Evolutionary conservation across 1,284 basidiomycete genomes (phyloP), one percentile per base, ranked within the genome.

Genomic region (Austropuccinia psidii): DNA sequence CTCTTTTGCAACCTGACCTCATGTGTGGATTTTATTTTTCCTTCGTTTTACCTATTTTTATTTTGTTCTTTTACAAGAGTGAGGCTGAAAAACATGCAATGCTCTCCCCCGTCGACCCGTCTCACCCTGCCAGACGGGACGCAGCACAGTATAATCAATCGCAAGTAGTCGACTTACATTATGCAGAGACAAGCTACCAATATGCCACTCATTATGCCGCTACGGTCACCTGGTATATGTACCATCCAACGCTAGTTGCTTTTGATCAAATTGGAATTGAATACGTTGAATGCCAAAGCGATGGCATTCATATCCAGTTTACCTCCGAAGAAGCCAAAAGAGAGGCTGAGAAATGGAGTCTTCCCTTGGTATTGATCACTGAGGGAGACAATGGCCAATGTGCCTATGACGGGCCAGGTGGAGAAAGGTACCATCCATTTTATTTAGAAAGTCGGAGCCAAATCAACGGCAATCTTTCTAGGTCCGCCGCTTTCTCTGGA

Each of bases 401-500:
- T 41, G 58, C 50, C 54, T 57, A 47, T 31, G 61, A 55, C 29
- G 35, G 35, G n/a, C 24, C 58, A 21, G 50, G 43, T 21, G 15
- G 54, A 21, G 70, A 73, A 55, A 27, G 49, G 41, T 65, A 73
- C 24, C 70, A 73, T 54, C 61, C 61, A 13, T 64, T 73, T 29
- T 54, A 35, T 37, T 31, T 54, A n/a, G 52, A 55, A 21, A 37
- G 41, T 6, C 33, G 6, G 35, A 31, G 50, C 11, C 41, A 29
- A 31, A 33, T 7, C 17, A 4, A 13, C n/a, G 41, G 29, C 0
- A n/a, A 50, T 5, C 33, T 19, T n/a, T 24, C 55, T 35, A 33
- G 21, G 0, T 45, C 52, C 31, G 37, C 54, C 6, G 65, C n/a
- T 55, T 35, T 73, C 13, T 52, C 60, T 17, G 70, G 70, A 11